Conservation (phyloP, 2,329 filamentous ascomycete species). For the Bipolaris cookei region DNA sequence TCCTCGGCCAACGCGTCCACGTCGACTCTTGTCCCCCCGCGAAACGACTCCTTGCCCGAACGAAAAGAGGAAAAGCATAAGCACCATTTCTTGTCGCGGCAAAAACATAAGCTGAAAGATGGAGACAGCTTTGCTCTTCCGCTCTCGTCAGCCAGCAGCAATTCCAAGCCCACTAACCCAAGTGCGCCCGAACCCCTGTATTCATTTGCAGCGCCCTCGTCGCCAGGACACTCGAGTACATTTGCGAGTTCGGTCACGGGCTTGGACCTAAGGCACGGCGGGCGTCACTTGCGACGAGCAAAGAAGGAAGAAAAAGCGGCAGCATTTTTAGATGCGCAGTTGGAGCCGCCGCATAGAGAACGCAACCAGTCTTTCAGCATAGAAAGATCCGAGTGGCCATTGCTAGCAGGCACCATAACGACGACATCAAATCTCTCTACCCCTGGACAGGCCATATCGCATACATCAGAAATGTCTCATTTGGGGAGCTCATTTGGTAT, state of each 20-base stretch:
- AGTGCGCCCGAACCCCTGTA: conserved; percentile 77
- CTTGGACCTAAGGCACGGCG: conserved; percentile 78
- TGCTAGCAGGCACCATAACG: conserved; percentile 30
- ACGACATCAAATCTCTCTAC: conserved; percentile 31
- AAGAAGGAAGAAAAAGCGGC: conserved; percentile 61
- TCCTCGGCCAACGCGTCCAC: conserved; percentile 77
- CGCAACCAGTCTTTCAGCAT: conserved; percentile 49
- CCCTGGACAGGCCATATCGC: conserved; percentile 38
- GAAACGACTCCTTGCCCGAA: conserved; percentile 52
- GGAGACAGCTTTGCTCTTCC: conserved; percentile 74
- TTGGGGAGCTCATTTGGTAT: conserved; percentile 57
- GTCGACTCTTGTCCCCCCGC: conserved; percentile 71
- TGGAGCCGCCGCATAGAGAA: conserved; percentile 44
- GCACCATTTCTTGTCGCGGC: conserved; percentile 78
- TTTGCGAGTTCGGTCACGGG: conserved; percentile 86
- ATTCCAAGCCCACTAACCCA: conserved; percentile 76
- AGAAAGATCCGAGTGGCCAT: conserved; percentile 49
- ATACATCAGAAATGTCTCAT: conserved; percentile 51
- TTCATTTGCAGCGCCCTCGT: conserved; percentile 76
- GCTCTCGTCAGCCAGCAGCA: conserved; percentile 76
- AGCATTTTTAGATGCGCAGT: conserved; percentile 41
- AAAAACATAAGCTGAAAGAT: conserved; percentile 76
- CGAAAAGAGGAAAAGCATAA: conserved; percentile 76
- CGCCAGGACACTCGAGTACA: conserved; percentile 68
- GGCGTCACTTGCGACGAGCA: conserved; percentile 78